Conservation (phyloP, 352 stramenopile species). For the Globisporangium irregulare region DNA sequence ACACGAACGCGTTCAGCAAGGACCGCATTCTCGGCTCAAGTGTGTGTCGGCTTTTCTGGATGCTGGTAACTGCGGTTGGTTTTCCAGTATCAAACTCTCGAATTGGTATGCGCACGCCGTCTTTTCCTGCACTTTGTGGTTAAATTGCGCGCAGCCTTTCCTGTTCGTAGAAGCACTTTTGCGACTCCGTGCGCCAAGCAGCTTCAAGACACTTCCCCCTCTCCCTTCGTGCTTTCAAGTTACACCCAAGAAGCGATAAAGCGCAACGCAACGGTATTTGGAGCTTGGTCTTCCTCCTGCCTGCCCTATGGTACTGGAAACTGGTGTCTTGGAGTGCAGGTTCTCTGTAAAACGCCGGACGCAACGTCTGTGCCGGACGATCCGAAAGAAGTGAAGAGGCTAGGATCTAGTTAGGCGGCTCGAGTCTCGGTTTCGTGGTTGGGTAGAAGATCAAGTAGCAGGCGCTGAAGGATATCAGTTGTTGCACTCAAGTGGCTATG, state of each 20-base stretch:
- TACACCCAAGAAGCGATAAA: background rate
- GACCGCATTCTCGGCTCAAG: background rate
- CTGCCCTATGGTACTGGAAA: background rate
- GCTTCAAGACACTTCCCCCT: background rate
- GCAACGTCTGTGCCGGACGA: background rate
- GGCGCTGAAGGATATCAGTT: background rate
- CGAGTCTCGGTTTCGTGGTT: background rate
- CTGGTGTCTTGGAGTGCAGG: conserved; percentile 6
- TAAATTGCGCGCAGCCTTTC: background rate
- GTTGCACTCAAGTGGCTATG: conserved; percentile 11
- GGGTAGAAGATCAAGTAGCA: conserved; percentile 1
- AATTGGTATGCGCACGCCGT: conserved; percentile 1
- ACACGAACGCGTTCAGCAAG: background rate
- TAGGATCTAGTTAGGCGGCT: background rate
- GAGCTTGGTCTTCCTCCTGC: background rate
- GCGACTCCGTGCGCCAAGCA: background rate
- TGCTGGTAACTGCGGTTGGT: too few relatives aligned
- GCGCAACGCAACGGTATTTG: conserved; percentile 5
- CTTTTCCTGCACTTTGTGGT: conserved; percentile 1
- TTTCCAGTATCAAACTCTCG: background rate
- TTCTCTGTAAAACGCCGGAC: background rate
- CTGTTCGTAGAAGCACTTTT: background rate
- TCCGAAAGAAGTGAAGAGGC: background rate
- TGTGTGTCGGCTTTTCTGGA: background rate
- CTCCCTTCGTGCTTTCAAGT: background rate